Base-by-base conservation (phyloP, 176 grass and related monocot genomes). In the Oryza glaberrima region DNA sequence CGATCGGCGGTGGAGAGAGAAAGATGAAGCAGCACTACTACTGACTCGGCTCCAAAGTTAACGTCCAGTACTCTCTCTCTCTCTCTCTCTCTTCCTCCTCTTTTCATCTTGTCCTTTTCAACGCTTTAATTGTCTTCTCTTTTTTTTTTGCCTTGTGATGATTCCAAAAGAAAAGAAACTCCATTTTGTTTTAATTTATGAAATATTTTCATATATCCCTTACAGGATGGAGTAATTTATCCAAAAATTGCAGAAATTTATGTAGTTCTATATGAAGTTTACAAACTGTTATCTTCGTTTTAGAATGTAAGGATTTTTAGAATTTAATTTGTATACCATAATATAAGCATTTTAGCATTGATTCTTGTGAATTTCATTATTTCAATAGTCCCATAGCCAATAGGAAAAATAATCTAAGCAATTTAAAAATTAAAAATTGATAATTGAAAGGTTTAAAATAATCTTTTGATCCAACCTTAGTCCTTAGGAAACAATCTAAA, bases 1-100 rank as follows among this genome's bases (percentile, higher is more conserved):
- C 67, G 67, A 32, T 38, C 80, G 9, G n/a, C n/a, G 69, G 45
- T n/a, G 72, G 35, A 71, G 68, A 60, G 67, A 82, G 67, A 54
- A 40, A 71, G 80, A 23, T 58, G 79, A 52, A 20, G 19, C 14
- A 49, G 47, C 47, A 49, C 47, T 17, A 49, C 47, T 17, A 58
- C 54, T 63, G 58, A 63, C 49, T 28, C 79, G 11, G 56, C 32
- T 82, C 79, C 49, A 71, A 70, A 38, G 79, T 34, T 34, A 41
- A 80, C 6, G 43, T 69, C 77, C 47, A 68, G 15, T 67, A 64
- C 41, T 48, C 19, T 14, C 17, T 43, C 43, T 19, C n/a, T 43
- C 43, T 19, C n/a, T 34, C 75, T 5, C 58, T 64, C 56, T 15
- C 28, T 35, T 43, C 28, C 3, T 4, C 28, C 19, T 36, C 65